phyloP scores from a whole-genome alignment of 2,329 filamentous ascomycete genomes.

The Plectosphaerella plurivora region DNA sequence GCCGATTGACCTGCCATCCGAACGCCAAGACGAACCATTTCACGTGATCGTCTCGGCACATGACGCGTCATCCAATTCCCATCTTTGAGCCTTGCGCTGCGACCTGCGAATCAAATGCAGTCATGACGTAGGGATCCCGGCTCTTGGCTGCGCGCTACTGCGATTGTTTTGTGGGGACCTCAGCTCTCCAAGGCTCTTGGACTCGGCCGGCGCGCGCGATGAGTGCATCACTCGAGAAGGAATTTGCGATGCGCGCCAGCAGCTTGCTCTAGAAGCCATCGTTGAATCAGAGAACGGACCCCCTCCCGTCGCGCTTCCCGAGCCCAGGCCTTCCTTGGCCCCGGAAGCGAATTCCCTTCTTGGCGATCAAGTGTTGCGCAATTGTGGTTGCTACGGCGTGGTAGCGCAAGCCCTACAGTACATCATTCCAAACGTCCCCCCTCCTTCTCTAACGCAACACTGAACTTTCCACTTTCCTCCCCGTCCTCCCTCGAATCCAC shows the following conservation, averaged over 20 bases:
- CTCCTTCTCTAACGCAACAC: not conserved
- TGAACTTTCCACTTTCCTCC: not conserved
- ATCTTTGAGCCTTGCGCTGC: not conserved
- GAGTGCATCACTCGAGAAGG: not conserved
- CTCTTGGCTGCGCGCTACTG: not conserved
- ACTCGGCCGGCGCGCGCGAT: not conserved
- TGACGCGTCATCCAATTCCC: slow-evolving; percentile 2
- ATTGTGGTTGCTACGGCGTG: no score
- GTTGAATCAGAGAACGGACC: not conserved
- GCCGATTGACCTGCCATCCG: no score
- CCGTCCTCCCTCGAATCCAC: not conserved
- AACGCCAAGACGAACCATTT: not conserved
- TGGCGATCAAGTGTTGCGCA: not conserved
- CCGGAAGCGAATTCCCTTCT: no score
- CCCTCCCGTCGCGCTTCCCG: not conserved
- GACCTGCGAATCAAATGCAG: slow-evolving; percentile 1
- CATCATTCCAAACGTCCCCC: not conserved
- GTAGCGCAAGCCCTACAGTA: not conserved
- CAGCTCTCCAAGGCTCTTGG: not conserved
- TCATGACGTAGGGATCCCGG: slow-evolving; percentile 2
- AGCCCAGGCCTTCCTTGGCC: no score
- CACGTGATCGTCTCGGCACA: slow-evolving; percentile 1
- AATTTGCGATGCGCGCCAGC: not conserved
- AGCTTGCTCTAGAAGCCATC: not conserved
- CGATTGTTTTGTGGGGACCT: not conserved